Conservation (phyloP, 768 basidiomycete genomes). For the Porphyrellus cyaneotinctus region DNA sequence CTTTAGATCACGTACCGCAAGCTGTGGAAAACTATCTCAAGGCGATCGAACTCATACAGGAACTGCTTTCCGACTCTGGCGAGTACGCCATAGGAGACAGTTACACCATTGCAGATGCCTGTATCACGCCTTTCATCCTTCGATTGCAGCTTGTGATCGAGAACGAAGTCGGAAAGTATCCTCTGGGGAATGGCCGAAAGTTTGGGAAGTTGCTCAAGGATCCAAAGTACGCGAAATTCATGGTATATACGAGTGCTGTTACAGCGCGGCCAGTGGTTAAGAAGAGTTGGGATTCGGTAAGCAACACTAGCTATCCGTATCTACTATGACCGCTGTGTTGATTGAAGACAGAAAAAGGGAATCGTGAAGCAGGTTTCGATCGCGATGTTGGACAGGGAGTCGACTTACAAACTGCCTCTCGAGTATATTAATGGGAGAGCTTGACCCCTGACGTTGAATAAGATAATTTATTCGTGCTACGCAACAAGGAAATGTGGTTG, state of each 20-base stretch:
- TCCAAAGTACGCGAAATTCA: constrained; percentile 44
- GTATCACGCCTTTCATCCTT: constrained; percentile 54
- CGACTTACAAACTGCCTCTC: not conserved
- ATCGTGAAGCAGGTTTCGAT: not conserved
- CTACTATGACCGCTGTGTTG: not conserved
- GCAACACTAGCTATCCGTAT: constrained; percentile 9
- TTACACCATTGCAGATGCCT: constrained; percentile 59
- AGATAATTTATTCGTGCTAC: no score
- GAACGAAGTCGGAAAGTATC: constrained; percentile 49
- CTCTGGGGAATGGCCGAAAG: constrained; percentile 44
- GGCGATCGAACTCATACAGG: constrained; percentile 46
- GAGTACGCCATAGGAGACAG: constrained; percentile 35
- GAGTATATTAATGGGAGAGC: not conserved
- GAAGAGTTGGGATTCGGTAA: constrained; percentile 47
- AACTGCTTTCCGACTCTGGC: constrained; percentile 43
- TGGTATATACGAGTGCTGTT: constrained; percentile 45
- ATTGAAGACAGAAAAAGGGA: not conserved
- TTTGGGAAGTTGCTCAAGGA: constrained; percentile 38
- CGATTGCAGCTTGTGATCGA: constrained; percentile 39
- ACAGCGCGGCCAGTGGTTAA: constrained; percentile 49
- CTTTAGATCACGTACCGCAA: constrained; percentile 35
- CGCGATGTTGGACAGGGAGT: not conserved
- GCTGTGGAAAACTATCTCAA: constrained; percentile 33
- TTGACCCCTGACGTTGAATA: not conserved
- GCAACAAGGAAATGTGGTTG: no score